Percentiles rank a stretch among this genome's conserved stretches.
Evolutionary conservation across 2,329 filamentous ascomycete species (phyloP).

Genomic region (Berkeleyomyces basicola): DNA sequence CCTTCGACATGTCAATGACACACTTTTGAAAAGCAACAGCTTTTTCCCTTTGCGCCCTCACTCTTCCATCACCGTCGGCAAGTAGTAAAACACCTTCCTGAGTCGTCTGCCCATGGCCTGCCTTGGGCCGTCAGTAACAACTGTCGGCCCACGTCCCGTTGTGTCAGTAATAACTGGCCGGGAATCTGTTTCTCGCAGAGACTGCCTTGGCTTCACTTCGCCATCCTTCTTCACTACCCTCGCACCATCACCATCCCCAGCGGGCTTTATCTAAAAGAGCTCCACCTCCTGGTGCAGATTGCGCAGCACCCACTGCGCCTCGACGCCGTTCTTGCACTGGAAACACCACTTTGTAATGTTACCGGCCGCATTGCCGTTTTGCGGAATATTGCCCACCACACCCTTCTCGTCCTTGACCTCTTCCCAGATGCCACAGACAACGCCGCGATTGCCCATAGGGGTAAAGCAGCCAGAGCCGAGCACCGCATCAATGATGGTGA

Average conservation of each 20-base stretch:
- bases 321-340: conserved; percentile 36
- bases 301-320: conserved; percentile 39
- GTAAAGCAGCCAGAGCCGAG: conserved; percentile 75
- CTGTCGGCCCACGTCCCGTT: not conserved
- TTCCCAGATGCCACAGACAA: conserved; percentile 80
- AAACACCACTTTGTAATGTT: conserved; percentile 48
- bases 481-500: conserved; percentile 65
- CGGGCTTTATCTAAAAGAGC: conserved; percentile 10
- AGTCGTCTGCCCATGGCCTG: not conserved
- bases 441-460: conserved; percentile 65
- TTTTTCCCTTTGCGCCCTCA: not conserved
- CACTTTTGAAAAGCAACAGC: not conserved
- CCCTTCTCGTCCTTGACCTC: conserved; percentile 49
- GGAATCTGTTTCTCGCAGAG: not conserved
- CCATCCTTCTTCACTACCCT: not conserved
- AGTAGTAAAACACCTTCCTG: not conserved
- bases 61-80: conserved; percentile 1
- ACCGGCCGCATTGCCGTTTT: conserved; percentile 34
- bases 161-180: not conserved
- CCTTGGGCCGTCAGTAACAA: not conserved
- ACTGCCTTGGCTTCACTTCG: not conserved
- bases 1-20: not conserved
- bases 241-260: not conserved
- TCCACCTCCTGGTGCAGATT: conserved; percentile 39
- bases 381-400: conserved; percentile 34